Conservation (phyloP, 2,329 filamentous ascomycete species). For the Talaromyces albobiverticillius region DNA sequence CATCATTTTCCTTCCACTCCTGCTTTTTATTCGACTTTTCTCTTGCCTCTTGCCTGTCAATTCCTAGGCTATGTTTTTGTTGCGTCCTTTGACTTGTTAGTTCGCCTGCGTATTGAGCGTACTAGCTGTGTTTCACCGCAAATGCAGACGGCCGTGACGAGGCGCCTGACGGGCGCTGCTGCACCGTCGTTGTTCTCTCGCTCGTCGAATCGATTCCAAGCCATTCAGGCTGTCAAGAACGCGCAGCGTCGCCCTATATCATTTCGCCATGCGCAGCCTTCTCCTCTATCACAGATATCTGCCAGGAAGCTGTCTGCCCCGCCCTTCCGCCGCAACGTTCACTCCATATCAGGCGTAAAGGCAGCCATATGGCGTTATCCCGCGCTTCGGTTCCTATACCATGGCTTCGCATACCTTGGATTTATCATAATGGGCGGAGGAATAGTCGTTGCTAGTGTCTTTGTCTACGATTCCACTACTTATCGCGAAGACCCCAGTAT, state of each 20-base stretch:
- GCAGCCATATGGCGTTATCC: conserved; percentile 24
- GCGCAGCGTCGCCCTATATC: conserved; percentile 7
- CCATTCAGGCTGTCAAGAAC: neutral
- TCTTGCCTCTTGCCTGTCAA: conserved; percentile 3
- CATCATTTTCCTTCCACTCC: neutral
- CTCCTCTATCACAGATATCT: conserved; percentile 15
- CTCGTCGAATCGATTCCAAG: conserved; percentile 1
- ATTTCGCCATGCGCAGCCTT: conserved; percentile 5
- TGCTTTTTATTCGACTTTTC: neutral
- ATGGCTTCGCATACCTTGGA: conserved; percentile 69
- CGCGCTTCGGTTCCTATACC: conserved; percentile 58
- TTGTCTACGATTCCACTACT: conserved; percentile 88
- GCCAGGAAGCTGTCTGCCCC: conserved; percentile 16
- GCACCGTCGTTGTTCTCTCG: conserved; percentile 4
- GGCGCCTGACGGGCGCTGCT: conserved; percentile 8
- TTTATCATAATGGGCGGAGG: conserved; percentile 71
- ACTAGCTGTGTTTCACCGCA: neutral
- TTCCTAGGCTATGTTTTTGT: conserved; percentile 5
- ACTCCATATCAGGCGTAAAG: conserved; percentile 30
- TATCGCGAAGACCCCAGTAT: conserved; percentile 70
- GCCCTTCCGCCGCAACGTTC: conserved; percentile 21
- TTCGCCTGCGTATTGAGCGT: conserved; percentile 2
- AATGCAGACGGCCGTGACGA: conserved; percentile 13
- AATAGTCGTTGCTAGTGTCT: conserved; percentile 73
- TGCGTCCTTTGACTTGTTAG: neutral